A percentile compares a stretch with the other conserved stretches of the same genome.
Evolutionary conservation across 2,329 filamentous ascomycete genomes (phyloP).

Genomic region (Alternaria tenuissima): DNA sequence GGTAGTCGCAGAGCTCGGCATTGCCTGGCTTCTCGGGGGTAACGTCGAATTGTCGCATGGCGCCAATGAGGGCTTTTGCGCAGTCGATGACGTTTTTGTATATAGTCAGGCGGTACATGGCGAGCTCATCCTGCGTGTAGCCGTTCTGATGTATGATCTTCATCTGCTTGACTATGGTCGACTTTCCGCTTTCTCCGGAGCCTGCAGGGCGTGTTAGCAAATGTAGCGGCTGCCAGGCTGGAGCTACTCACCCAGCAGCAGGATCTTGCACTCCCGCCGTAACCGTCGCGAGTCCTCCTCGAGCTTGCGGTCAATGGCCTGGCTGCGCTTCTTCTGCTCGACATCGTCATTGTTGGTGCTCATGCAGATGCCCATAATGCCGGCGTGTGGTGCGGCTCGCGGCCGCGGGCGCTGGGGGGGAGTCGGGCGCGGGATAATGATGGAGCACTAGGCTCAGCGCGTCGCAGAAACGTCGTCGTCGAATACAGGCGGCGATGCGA

Average conservation of each 20-base stretch:
- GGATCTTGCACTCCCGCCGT: constrained; percentile 97
- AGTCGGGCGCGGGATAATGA: constrained; percentile 13
- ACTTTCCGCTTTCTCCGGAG: constrained; percentile 98
- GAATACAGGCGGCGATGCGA: constrained; percentile 23
- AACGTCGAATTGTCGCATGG: constrained; percentile 91
- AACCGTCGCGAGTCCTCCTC: constrained; percentile 94
- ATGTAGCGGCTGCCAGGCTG: not conserved
- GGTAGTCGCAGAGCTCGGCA: constrained; percentile 76
- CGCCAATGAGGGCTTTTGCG: constrained; percentile 88
- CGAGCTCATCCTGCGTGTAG: constrained; percentile 92
- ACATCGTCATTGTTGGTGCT: constrained; percentile 85
- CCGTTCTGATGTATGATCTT: constrained; percentile 99
- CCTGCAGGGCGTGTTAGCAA: constrained; percentile 63
- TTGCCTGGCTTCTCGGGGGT: constrained; percentile 76
- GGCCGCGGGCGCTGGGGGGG: constrained; percentile 38
- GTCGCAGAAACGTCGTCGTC: constrained; percentile 32
- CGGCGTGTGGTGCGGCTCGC: constrained; percentile 38
- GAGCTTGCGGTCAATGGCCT: constrained; percentile 90
- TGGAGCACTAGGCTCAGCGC: constrained; percentile 41
- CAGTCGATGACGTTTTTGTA: constrained; percentile 99
- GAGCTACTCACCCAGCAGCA: constrained; percentile 79
- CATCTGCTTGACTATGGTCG: constrained; percentile 99
- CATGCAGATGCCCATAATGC: constrained; percentile 90
- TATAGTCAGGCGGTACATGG: constrained; percentile 92
- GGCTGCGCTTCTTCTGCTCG: constrained; percentile 95